Base-by-base conservation (phyloP, 768 basidiomycete genomes). In the Mycena chlorophos region DNA sequence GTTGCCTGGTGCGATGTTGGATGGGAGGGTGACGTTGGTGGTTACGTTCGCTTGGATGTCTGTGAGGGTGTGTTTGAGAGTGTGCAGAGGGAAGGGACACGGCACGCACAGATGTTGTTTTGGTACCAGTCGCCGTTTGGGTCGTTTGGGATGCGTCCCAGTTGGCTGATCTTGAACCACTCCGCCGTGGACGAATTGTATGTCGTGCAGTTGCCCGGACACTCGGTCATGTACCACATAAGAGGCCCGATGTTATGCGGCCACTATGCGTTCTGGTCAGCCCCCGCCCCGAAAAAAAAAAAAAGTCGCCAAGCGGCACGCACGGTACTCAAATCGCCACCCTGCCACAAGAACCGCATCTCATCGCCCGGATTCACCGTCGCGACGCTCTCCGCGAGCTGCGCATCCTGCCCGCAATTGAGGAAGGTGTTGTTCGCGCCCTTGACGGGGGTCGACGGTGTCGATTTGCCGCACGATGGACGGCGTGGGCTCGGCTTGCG, bases 331-430 rank as follows among this genome's bases (percentile, higher is more conserved):
- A 62, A 54, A 40, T 62, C 69, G 2, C 77, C 81, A 46, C 73
- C 82, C n/a, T 61, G 67, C 87, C 88, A 89, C 57, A 76, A 68
- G 60, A 89, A 80, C 5, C 73, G 69, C 13, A 89, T 53, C 1
- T 58, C 56, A 66, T 82, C 83, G 6, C 85, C 87, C 0, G 87
- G 84, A 54, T 82, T 84, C 19, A 80, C 86, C 40, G 77, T 62
- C 3, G 78, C 84, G 46, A 82, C 75, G 30, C 80, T 70, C 4
- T 75, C 56, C 0, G 84, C 87, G 1, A 73, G 67, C 46, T 75
- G 69, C 3, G 85, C 80, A 28, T 76, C 69, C 19, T 74, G 70
- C 12, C 88, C 88, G 60, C 88, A 90, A 68, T 81, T 86, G 12
- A 87, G 47, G 49, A 73, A 75, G 2, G 78, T 63, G 62, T 87